Percentiles rank a stretch among this genome's conserved stretches.
phyloP scores from a whole-genome alignment of 2,329 filamentous ascomycete species.

The Pestalotiopsis sp. region DNA sequence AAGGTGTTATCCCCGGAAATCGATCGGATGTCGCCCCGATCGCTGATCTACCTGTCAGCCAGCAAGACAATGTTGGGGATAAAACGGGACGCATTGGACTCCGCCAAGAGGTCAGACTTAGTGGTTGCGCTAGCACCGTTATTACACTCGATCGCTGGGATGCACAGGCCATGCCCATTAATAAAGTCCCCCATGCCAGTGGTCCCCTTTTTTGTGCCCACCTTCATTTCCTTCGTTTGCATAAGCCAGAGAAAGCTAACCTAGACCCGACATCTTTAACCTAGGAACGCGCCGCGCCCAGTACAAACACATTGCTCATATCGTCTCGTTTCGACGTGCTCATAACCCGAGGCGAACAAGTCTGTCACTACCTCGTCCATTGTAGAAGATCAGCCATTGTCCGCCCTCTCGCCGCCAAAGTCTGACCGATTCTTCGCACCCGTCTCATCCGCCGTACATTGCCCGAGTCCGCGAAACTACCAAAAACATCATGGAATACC shows the following conservation, averaged over 20 bases:
- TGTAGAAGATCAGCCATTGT: not conserved
- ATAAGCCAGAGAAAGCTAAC: not conserved
- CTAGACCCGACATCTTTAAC: not conserved
- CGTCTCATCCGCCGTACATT: not conserved
- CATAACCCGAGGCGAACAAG: not conserved
- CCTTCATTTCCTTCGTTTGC: not conserved
- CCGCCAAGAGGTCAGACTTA: not conserved
- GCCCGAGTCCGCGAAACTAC: not conserved
- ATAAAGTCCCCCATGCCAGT: not conserved
- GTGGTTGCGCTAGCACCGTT: not conserved
- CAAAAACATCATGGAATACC: constrained; percentile 9
- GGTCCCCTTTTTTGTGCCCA: not conserved
- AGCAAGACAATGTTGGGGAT: not conserved
- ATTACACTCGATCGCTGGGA: not conserved
- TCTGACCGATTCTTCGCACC: not conserved
- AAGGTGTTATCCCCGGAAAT: not conserved
- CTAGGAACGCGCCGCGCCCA: not conserved
- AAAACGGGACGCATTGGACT: not conserved
- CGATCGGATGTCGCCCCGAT: not conserved
- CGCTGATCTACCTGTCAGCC: not conserved
- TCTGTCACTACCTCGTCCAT: not conserved
- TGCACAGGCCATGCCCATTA: not conserved
- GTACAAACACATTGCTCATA: not conserved
- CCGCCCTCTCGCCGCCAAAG: not conserved
- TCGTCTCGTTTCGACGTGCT: not conserved